Evolutionary conservation across 2,329 filamentous ascomycete species (phyloP).

Genomic region (Blumeria hordei): DNA sequence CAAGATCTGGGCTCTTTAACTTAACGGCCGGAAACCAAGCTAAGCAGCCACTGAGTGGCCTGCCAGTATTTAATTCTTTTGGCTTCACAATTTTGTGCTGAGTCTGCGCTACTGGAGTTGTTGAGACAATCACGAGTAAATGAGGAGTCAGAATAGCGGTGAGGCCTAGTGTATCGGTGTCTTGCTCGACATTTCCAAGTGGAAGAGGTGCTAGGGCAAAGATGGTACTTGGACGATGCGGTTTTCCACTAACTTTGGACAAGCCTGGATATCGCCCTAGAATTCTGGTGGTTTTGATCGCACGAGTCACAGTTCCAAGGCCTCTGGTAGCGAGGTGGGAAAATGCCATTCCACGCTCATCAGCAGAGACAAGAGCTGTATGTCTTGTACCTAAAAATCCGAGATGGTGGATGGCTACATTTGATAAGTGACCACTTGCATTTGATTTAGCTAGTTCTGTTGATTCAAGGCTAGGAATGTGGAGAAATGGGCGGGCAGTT

Average conservation of each 20-base stretch:
- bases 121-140: slow-evolving; percentile 86
- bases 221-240: slow-evolving; percentile 78
- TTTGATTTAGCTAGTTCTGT: slow-evolving; percentile 37
- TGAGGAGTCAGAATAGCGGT: slow-evolving; percentile 94
- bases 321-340: slow-evolving; percentile 87
- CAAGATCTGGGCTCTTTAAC: slow-evolving; percentile 49
- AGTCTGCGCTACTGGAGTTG: slow-evolving; percentile 84
- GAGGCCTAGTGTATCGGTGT: slow-evolving; percentile 67
- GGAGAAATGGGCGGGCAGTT: slow-evolving; percentile 66
- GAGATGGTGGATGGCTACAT: slow-evolving; percentile 63
- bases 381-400: slow-evolving; percentile 85
- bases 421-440: slow-evolving; percentile 61
- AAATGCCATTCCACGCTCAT: slow-evolving; percentile 92
- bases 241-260: slow-evolving; percentile 29
- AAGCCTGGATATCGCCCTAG: slow-evolving; percentile 67
- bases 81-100: slow-evolving; percentile 83
- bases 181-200: slow-evolving; percentile 77
- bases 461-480: slow-evolving; percentile 55
- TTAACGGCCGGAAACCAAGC: slow-evolving; percentile 96
- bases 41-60: slow-evolving; percentile 76
- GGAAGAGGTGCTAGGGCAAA: slow-evolving; percentile 77
- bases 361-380: slow-evolving; percentile 83
- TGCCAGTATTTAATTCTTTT: slow-evolving; percentile 74
- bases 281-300: slow-evolving; percentile 73
- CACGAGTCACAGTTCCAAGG: slow-evolving; percentile 61